These are phyloP conservation scores for Amanita brunnescens DNA, from an alignment of 768 basidiomycete species.

Conservation along the genomic window DNA sequence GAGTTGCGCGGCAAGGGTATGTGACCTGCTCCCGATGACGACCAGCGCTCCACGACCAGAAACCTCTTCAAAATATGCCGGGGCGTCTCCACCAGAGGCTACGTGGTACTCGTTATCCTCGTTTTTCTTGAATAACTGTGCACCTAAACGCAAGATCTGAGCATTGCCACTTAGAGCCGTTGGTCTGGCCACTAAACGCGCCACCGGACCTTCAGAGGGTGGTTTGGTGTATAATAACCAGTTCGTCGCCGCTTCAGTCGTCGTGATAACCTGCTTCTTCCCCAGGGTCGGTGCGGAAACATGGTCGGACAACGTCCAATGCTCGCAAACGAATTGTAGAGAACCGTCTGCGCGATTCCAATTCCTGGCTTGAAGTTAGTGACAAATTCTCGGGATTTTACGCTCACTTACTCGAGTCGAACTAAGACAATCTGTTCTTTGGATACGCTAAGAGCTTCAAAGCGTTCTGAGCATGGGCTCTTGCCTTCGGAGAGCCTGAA, in stretches of 20 bases:
- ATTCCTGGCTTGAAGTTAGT: neutral
- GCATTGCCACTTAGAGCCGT: constrained; percentile 6
- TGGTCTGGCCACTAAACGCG: neutral
- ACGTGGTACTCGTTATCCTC: neutral
- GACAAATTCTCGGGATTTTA: neutral
- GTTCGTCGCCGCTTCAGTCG: constrained; percentile 1
- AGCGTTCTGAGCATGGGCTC: neutral
- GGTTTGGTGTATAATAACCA: constrained; percentile 1
- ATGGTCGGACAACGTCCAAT: neutral
- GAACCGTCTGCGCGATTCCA: neutral
- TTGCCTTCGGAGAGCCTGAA: neutral
- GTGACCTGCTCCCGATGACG: constrained; percentile 1
- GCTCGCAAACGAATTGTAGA: neutral
- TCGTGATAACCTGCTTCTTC: neutral
- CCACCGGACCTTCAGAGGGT: neutral
- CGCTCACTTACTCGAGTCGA: neutral
- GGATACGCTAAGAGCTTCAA: neutral
- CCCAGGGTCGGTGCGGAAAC: neutral
- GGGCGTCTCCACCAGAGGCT: neutral
- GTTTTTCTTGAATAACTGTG: constrained; percentile 5
- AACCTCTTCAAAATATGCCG: constrained; percentile 1
- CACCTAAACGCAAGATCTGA: constrained; percentile 5
- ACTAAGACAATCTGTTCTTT: neutral
- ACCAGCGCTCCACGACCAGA: neutral
- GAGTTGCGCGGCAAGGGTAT: neutral